Percentiles rank a stretch among this genome's conserved stretches.
These are phyloP conservation scores for Citrullus colocynthis DNA, from an alignment of 306 rosid genomes.

Conservation along the genomic window DNA sequence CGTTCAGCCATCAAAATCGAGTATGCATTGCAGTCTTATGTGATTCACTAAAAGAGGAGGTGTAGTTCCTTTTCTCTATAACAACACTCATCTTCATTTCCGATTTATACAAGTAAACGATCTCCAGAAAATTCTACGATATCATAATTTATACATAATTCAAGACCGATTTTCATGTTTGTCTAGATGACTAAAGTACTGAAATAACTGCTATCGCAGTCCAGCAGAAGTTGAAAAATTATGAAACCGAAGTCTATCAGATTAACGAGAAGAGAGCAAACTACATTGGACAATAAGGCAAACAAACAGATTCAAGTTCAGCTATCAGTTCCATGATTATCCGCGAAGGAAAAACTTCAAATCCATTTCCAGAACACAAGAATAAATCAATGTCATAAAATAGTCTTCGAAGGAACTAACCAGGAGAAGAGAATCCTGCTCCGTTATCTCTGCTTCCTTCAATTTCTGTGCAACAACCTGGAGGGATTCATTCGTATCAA, in stretches of 20 bases:
- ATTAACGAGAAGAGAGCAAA: background rate
- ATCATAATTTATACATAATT: background rate
- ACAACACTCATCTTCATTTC: background rate
- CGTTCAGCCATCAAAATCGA: background rate
- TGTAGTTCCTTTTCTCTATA: background rate
- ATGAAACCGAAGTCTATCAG: background rate
- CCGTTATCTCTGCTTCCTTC: slow-evolving; percentile 86
- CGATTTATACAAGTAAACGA: background rate
- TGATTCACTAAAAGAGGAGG: background rate
- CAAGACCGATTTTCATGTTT: background rate
- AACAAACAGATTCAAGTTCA: background rate
- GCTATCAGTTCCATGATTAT: background rate
- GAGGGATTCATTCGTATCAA: background rate
- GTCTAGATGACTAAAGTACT: background rate
- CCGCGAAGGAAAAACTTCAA: slow-evolving; percentile 12
- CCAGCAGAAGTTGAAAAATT: background rate
- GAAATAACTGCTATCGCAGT: background rate
- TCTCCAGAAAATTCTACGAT: background rate
- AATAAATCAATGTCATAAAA: background rate
- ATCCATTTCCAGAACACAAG: background rate
- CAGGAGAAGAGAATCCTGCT: slow-evolving; percentile 96
- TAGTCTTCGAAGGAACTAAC: slow-evolving; percentile 30
- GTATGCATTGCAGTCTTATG: background rate
- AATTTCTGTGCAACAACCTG: slow-evolving; percentile 82
- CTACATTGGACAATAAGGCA: background rate